Base-by-base conservation (phyloP, 2,329 filamentous ascomycete genomes). In the Colletotrichum liaoningense region DNA sequence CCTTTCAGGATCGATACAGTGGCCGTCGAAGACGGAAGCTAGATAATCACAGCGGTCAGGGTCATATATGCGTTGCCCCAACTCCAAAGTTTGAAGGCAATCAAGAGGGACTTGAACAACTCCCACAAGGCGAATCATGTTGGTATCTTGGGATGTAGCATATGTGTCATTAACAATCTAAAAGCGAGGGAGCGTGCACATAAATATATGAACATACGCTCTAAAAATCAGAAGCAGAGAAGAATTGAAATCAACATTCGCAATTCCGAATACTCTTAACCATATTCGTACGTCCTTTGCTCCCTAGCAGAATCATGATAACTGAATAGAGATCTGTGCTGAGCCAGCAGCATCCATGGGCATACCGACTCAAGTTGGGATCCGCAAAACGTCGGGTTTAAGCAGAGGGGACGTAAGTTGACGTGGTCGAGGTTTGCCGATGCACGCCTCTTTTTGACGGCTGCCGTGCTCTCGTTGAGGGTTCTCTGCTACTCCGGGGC, bases 31-130 rank as follows among this genome's bases (percentile, higher is more conserved):
- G 12, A 67, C 55, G 35, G 35, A 9, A 46, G 54, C 55, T 49
- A 67, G 24, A 38, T 67, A 59, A 46, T 52, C 22, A 46, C 38
- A 57, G 11, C 64, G 64, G 26, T 52, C 64, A 28, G 26, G 35
- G 38, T 67, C 35, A 60, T 59, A 67, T 59, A 33, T 14, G 12
- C 55, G 55, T 46, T 67, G 55, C 38, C 55, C 55, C 14, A 46
- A 38, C 38, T 67, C 55, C 26, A 67, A 38, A 16, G 49, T 46
- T 19, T 33, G 14, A 12, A 67, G 54, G 57, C 55, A n/a, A 33
- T 57, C 42, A 24, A 67, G 64, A 38, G 64, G 30, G 52, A 67
- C 55, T 46, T 67, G 33, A 38, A 67, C 24, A 49, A 67, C 46
- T 52, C 65, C 65, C 1, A 67, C 56, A 33, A 67, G 65, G 24